phyloP scores from a whole-genome alignment of 2,329 filamentous ascomycete genomes.

The Hypoxylon sp. region DNA sequence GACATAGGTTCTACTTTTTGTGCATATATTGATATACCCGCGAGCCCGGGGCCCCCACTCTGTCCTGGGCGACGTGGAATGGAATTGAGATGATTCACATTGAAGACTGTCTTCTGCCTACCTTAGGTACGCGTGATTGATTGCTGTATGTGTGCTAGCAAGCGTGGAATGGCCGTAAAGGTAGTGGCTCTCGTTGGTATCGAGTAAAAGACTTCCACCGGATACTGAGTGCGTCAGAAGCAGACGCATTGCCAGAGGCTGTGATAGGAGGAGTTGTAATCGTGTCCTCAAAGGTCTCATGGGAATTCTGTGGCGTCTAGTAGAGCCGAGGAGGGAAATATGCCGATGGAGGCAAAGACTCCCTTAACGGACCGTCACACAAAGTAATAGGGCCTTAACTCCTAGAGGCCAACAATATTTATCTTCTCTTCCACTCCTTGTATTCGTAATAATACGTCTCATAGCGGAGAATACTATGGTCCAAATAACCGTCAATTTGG shows the following conservation, averaged over 20 bases:
- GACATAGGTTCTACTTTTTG: constrained; percentile 10
- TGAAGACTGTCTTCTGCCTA: neutral
- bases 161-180: neutral
- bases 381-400: no score
- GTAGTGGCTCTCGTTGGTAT: constrained; percentile 16
- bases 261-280: neutral
- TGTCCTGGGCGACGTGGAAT: neutral
- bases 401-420: no score
- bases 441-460: no score
- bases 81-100: constrained; percentile 3
- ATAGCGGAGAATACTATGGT: no score
- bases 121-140: neutral
- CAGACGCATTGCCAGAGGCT: neutral
- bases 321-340: no score
- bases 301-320: no score
- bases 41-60: neutral
- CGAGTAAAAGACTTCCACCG: neutral
- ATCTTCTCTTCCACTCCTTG: no score
- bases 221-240: constrained; percentile 2
- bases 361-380: no score
- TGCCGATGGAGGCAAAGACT: no score
- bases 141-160: constrained; percentile 3
- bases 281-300: no score
- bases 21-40: constrained; percentile 14
- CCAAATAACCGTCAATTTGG: no score